Percentiles rank a stretch among this genome's conserved stretches.
Conservation (phyloP, 2,329 filamentous ascomycete species). For the Fusarium hostae region DNA sequence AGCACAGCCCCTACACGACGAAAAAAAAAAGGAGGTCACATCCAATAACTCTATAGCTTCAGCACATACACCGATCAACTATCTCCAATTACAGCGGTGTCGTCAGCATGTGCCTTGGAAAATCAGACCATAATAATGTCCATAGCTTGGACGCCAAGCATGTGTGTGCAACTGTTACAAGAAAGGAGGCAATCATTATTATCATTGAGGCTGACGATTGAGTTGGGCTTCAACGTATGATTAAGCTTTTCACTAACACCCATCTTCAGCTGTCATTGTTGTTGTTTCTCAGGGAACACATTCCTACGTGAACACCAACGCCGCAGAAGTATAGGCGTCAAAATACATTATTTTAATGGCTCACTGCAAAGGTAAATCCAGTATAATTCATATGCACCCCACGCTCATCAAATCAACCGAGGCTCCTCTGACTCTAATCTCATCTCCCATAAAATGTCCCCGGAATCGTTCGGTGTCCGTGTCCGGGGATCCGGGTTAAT, state of each 20-base stretch:
- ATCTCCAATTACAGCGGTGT: constrained; percentile 29
- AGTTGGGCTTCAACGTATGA: constrained; percentile 18
- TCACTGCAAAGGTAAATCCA: background rate
- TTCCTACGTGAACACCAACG: background rate
- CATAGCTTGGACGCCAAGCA: constrained; percentile 41
- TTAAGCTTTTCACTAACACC: background rate
- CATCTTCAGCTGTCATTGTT: background rate
- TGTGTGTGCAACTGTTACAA: constrained; percentile 25
- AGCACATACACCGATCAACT: background rate
- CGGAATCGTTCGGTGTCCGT: constrained; percentile 9
- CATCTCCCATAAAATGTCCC: background rate
- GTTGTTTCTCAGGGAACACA: background rate
- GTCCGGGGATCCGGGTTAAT: constrained; percentile 7
- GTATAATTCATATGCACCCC: background rate
- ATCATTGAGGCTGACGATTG: constrained; percentile 20
- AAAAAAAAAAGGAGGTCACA: background rate
- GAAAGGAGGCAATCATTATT: background rate
- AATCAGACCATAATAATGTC: constrained; percentile 43
- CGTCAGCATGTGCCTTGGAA: constrained; percentile 37
- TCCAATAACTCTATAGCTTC: background rate
- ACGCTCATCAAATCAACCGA: constrained; percentile 6
- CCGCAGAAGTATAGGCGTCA: background rate
- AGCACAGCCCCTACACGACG: constrained; percentile 1
- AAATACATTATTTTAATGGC: background rate
- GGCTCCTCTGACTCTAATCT: background rate